Evolutionary conservation across 768 basidiomycete genomes (phyloP), one percentile per base, ranked within the genome.

Genomic region (Collybia sordida): DNA sequence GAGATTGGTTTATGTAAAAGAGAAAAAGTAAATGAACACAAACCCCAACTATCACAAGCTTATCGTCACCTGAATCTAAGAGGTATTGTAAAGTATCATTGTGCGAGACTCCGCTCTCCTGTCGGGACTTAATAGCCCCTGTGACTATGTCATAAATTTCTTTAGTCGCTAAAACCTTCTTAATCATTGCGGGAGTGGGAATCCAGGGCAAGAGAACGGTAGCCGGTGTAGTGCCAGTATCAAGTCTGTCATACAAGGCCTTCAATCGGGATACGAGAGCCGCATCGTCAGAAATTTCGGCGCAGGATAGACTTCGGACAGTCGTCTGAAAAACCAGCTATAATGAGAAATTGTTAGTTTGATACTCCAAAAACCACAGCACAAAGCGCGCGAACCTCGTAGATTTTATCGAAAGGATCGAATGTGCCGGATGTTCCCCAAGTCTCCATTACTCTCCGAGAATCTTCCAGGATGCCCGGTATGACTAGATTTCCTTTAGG

Each of bases 141-240:
- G 73, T 72, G 45, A 90, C 65, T 54, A 91, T 88, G 54, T 83
- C 80, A 62, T 89, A 90, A 49, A 91, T 84, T 56, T 82, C 71
- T 65, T 88, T 90, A 25, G 88, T 90, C 14, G 88, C 83, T 65
- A 80, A 75, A 35, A 88, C 64, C 62, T 88, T 88, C 58, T 69
- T 78, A 46, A 89, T 64, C 82, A 86, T 86, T 17, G 85, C 84
- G 3, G 83, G 83, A 39, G 78, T 81, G 7, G 88, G 88, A 42
- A 90, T 68, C 88, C 88, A 90, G 31, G 88, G 88, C 24, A 88
- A 66, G 14, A 91, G 76, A 48, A 91, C 75, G 3, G 84, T 85
- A 2, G 83, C 77, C 0, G 88, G 86, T 0, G 88, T 90, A 2
- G 86, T 89, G 39, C 83, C 82, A 15, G 69, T 70, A 58, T 91